Base-by-base conservation (phyloP, 23 red algal genomes). In the Gracilaria domingensis region DNA sequence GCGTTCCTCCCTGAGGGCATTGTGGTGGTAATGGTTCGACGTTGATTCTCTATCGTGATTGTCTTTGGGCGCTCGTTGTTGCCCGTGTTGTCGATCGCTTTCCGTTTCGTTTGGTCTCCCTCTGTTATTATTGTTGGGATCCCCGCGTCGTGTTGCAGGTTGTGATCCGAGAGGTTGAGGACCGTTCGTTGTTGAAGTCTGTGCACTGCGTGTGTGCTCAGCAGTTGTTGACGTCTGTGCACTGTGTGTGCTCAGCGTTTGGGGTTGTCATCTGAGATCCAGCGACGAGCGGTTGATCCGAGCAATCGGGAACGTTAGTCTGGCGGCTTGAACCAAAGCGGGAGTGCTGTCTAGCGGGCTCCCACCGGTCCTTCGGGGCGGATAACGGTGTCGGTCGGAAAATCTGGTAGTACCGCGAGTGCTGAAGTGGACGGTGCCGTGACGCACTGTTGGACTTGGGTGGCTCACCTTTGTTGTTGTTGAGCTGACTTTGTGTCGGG, bases 1-100 rank as follows among this genome's bases (percentile, higher is more conserved):
- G 47, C 77, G 77, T 81, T 62, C 56, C 77, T 81, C 77, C 77
- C 77, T 81, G 77, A 81, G 77, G 77, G 77, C 77, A 49, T 81
- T 57, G 77, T 59, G 48, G 6, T 81, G 77, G 77, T 81, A 81
- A 49, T 81, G 77, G 77, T 59, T 81, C 48, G 56, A 59, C 77
- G 1, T 81, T 57, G 26, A 21, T 11, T 45, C 40, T 76, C 71
- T 81, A 8, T 59, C 50, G 77, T 81, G 49, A 81, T 62, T 28
- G 56, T 81, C 36, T 81, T 81, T 59, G 77, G 77, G 77, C 28
- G 16, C 14, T 57, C 77, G 50, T 58, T 40, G 16, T 57, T 34
- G 77, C 50, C 56, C 37, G 0, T 81, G 37, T 81, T 81, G 50
- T 81, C 34, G 77, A 81, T 75, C 69, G 69, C 69, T 75, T 45